Evolutionary conservation across 225 moss, liverwort and hornwort species (phyloP), one percentile per base, ranked within the genome.

Genomic region (Rhytidiadelphus loreus): DNA sequence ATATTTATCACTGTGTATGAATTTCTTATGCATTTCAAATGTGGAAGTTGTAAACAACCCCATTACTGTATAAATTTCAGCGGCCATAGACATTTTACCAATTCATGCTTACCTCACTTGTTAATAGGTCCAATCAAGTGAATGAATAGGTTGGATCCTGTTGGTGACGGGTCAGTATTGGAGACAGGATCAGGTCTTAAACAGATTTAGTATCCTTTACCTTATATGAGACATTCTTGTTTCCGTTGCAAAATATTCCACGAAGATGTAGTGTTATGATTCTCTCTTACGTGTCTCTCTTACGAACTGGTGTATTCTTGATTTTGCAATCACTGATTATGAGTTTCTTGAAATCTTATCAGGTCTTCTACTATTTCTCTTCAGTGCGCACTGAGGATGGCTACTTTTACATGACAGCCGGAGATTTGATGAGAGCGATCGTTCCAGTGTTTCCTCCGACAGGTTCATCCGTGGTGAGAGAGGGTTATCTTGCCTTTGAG

Each of bases 321-420:
- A 29, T 73, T 79, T 82, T 82, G 35, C 76, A 62, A 57, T 25
- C 20, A 80, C 66, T 86, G 68, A 75, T 41, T 24, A 29, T 59
- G 59, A 68, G 75, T 50, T 64, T 84, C 66, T 76, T 30, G 19
- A 58, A 44, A 58, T 17, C 33, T 35, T 58, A 43, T 57, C 94
- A 98, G 98, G 96, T 96, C 48, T 98, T 98, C 88, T 88, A 83
- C 70, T 98, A 98, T 88, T 98, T 98, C 92, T 94, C 98, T 84
- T 95, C 98, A 68, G 93, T 96, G 87, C 91, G 88, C 85, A 88
- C 72, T 75, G 87, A 82, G 62, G 83, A 94, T 46, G 93, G 93
- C 86, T 88, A 89, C 75, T 87, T 65, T 88, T 95, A 91, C 88
- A 98, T 98, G 98, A 95, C 96, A 74, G 96, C 96, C 68, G 92